A percentile compares a stretch with the other conserved stretches of the same genome.
These are phyloP conservation scores for Tylopilus rubrobrunneus DNA, from an alignment of 768 basidiomycete species.

Conservation along the genomic window DNA sequence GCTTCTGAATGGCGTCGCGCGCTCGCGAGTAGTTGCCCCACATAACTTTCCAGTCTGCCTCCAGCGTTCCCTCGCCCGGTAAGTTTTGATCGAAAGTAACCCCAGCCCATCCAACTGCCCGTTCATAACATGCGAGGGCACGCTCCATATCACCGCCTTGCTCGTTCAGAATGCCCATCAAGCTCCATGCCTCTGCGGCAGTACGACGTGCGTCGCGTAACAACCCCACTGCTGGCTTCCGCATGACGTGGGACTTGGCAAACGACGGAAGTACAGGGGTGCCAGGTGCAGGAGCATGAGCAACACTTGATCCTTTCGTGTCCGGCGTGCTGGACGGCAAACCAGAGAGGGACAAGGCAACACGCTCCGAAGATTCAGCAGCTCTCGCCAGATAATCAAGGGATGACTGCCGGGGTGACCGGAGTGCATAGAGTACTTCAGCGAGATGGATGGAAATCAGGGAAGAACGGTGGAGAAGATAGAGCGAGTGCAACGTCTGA, in stretches of 20 bases:
- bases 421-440: conserved; percentile 59
- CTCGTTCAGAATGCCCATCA: conserved; percentile 67
- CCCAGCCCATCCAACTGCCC: conserved; percentile 68
- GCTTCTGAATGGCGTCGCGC: conserved; percentile 27
- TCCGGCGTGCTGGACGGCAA: conserved; percentile 34
- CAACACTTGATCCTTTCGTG: conserved; percentile 31
- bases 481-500: conserved; percentile 60
- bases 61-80: conserved; percentile 50
- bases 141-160: conserved; percentile 28
- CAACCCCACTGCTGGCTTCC: conserved; percentile 50
- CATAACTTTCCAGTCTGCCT: conserved; percentile 58
- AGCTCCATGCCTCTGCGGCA: conserved; percentile 72
- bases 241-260: conserved; percentile 46
- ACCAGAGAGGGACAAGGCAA: conserved; percentile 52
- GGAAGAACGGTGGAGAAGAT: conserved; percentile 70
- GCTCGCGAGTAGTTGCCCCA: conserved; percentile 59
- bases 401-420: conserved; percentile 40
- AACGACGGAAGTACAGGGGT: conserved; percentile 43
- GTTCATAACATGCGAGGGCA: conserved; percentile 62
- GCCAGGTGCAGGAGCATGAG: conserved; percentile 37
- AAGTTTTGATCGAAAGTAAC: conserved; percentile 35
- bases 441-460: conserved; percentile 69
- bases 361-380: conserved; percentile 64
- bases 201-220: conserved; percentile 68
- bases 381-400: conserved; percentile 57